phyloP scores from a whole-genome alignment of 495 filamentous ascomycete species.

The Chaetomium tenue region DNA sequence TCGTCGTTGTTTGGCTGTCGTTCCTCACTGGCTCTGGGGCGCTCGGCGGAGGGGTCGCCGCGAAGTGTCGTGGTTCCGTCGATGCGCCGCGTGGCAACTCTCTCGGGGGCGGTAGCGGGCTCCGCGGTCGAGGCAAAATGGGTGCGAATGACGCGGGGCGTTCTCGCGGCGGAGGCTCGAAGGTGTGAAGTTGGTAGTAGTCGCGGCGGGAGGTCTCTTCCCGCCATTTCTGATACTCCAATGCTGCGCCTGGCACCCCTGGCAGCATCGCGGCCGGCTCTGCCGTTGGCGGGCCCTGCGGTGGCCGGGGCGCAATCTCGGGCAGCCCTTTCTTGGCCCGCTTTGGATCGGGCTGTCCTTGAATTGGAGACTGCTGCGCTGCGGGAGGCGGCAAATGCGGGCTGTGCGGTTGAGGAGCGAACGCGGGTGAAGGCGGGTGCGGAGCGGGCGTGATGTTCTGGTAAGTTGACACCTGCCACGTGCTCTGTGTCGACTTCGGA shows the following conservation, averaged over 20 bases:
- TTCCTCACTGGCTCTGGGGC: constrained; percentile 17
- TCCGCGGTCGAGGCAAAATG: constrained; percentile 24
- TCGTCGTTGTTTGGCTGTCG: constrained; percentile 16
- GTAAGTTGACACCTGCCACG: constrained; percentile 37
- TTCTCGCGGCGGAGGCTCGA: background rate
- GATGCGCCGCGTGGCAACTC: constrained; percentile 14
- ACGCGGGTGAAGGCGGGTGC: constrained; percentile 14
- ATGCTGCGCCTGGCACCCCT: constrained; percentile 1
- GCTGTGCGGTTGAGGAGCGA: constrained; percentile 29
- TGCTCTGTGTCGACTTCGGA: constrained; percentile 29
- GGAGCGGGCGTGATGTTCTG: constrained; percentile 38
- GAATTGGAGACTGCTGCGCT: constrained; percentile 1
- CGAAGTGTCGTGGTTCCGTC: constrained; percentile 3
- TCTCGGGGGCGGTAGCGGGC: constrained; percentile 19
- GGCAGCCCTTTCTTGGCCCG: constrained; percentile 16
- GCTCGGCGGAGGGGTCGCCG: constrained; percentile 20
- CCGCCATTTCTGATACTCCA: constrained; percentile 21
- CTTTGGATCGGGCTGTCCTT: constrained; percentile 2
- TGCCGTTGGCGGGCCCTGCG: background rate
- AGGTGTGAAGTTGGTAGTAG: constrained; percentile 4
- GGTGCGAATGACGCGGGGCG: constrained; percentile 5
- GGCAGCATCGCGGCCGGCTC: constrained; percentile 8
- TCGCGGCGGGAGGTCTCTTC: constrained; percentile 17
- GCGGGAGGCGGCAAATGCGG: constrained; percentile 15
- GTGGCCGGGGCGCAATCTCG: constrained; percentile 25